Evolutionary conservation across 306 rosid species (phyloP).

Genomic region (Malus sylvestris): DNA sequence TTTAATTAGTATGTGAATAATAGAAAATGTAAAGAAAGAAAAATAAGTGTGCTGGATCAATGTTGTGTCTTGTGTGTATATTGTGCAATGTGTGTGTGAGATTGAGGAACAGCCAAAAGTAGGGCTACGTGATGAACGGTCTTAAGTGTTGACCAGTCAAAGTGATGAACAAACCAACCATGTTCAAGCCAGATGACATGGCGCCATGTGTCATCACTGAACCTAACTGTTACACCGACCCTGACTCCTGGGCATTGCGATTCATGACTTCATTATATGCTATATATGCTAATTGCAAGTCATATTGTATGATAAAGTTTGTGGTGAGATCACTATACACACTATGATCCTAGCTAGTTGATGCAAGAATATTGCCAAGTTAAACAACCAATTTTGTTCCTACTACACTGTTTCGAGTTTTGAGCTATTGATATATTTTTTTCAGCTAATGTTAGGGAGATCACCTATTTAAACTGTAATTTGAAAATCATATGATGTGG

Average conservation of each 20-base stretch:
- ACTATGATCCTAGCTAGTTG: not conserved
- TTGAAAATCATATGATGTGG: too few species aligned
- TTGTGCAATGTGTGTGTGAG: not conserved
- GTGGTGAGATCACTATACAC: constrained; percentile 3
- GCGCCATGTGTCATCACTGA: constrained; percentile 8
- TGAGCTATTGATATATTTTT: not conserved
- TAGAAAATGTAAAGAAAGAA: not conserved
- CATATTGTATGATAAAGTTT: not conserved
- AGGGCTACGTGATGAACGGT: constrained; percentile 24
- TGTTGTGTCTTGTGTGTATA: not conserved
- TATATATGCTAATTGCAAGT: not conserved
- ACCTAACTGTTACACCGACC: constrained; percentile 17
- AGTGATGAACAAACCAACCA: constrained; percentile 6
- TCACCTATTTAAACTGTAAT: too few species aligned
- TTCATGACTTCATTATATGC: not conserved
- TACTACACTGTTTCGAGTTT: not conserved
- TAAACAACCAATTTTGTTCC: not conserved
- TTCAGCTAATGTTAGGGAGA: too few species aligned
- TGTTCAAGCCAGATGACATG: not conserved
- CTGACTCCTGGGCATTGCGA: not conserved
- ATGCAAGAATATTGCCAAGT: not conserved
- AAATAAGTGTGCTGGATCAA: not conserved
- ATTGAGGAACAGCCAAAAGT: constrained; percentile 20
- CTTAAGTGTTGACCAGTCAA: constrained; percentile 40
- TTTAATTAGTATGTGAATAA: not conserved